phyloP scores from a whole-genome alignment of 1,139 yeast genomes.

The Geotrichum klebahnii region DNA sequence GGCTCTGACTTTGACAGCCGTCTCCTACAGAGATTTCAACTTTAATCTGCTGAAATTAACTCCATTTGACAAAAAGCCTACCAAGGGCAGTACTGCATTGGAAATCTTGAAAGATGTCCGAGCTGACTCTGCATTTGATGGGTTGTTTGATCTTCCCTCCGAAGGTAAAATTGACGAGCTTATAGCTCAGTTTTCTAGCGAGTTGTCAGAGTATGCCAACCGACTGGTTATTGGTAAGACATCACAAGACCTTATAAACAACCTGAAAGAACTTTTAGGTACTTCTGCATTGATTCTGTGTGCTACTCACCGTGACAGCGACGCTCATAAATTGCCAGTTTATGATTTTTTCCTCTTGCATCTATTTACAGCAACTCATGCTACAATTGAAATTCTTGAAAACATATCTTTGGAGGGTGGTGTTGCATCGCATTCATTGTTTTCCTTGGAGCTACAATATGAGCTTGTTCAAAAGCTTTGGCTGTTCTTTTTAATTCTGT shows the following conservation, averaged over 20 bases:
- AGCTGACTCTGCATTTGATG: slow-evolving; percentile 26
- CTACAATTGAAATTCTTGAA: slow-evolving; percentile 29
- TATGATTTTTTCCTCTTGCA: slow-evolving; percentile 36
- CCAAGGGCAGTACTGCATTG: background rate
- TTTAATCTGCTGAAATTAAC: slow-evolving; percentile 3
- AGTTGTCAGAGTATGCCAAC: slow-evolving; percentile 7
- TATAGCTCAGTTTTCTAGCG: background rate
- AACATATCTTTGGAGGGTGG: background rate
- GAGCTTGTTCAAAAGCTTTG: slow-evolving; percentile 27
- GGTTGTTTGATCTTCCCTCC: slow-evolving; percentile 8
- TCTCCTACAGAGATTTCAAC: slow-evolving; percentile 11
- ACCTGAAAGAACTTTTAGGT: slow-evolving; percentile 26
- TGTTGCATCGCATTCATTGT: slow-evolving; percentile 5
- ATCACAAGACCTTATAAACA: slow-evolving; percentile 8
- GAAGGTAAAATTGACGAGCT: slow-evolving; percentile 2
- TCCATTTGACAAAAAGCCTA: slow-evolving; percentile 15
- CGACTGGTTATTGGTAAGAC: slow-evolving; percentile 6
- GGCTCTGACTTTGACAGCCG: slow-evolving; percentile 30
- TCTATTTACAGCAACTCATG: slow-evolving; percentile 35
- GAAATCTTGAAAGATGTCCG: slow-evolving; percentile 21
- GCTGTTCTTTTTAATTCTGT: slow-evolving; percentile 26
- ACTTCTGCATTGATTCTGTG: slow-evolving; percentile 28
- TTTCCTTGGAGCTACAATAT: slow-evolving; percentile 24
- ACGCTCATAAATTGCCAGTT: slow-evolving; percentile 23
- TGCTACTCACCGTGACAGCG: slow-evolving; percentile 30